A percentile compares a stretch with the other conserved stretches of the same genome.
Evolutionary conservation across 768 basidiomycete genomes (phyloP).

Genomic region (Boletus edulis): DNA sequence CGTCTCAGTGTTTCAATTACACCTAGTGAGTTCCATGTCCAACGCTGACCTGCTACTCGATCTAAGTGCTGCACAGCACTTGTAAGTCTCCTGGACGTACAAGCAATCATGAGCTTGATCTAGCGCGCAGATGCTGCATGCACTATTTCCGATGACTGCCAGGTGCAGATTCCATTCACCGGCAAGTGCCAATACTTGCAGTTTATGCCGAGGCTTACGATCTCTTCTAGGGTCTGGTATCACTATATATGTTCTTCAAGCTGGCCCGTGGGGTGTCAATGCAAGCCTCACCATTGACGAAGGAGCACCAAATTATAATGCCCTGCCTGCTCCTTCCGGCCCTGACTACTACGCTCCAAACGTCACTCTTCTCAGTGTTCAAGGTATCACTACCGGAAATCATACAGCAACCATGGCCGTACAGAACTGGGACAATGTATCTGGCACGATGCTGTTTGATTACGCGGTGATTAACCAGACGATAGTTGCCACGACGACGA

Average conservation of each 20-base stretch:
- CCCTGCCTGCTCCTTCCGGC: slow-evolving; percentile 10
- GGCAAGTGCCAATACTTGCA: not conserved
- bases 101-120: not conserved
- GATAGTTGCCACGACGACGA: not conserved
- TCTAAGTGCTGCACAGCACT: slow-evolving; percentile 1
- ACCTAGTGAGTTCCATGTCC: slow-evolving; percentile 11
- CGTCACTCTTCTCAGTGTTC: slow-evolving; percentile 13
- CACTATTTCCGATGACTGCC: slow-evolving; percentile 7
- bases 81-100: not conserved
- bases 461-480: slow-evolving; percentile 18
- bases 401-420: slow-evolving; percentile 14
- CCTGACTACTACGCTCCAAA: slow-evolving; percentile 10
- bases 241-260: slow-evolving; percentile 17
- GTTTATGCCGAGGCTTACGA: not conserved
- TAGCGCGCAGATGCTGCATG: slow-evolving; percentile 9
- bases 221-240: slow-evolving; percentile 16
- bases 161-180: slow-evolving; percentile 15
- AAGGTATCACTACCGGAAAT: slow-evolving; percentile 14
- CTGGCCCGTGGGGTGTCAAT: slow-evolving; percentile 13
- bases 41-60: not conserved
- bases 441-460: slow-evolving; percentile 20
- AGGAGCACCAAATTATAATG: slow-evolving; percentile 2
- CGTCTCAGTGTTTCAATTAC: slow-evolving; percentile 13
- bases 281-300: slow-evolving; percentile 15
- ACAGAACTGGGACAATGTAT: slow-evolving; percentile 9